Conservation (phyloP, 371 early-diverging fungal genomes). For the Gilbertella persicaria region DNA sequence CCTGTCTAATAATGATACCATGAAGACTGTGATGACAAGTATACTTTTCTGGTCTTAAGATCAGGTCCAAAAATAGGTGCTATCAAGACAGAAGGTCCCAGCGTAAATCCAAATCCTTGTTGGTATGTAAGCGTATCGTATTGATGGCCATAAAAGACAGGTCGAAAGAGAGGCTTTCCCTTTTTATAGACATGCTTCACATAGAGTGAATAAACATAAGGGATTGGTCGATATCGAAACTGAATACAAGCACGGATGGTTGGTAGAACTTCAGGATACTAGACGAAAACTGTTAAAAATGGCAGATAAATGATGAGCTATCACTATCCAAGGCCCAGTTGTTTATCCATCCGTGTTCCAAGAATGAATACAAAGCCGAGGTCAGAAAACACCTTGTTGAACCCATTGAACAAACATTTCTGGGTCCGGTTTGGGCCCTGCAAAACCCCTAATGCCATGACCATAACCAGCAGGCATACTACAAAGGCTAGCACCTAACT, state of each 20-base stretch:
- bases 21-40: slow-evolving; percentile 34
- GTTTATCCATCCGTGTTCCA: slow-evolving; percentile 57
- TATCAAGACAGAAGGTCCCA: slow-evolving; percentile 54
- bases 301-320: too few species aligned
- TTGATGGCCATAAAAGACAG: slow-evolving; percentile 56
- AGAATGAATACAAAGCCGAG: slow-evolving; percentile 65
- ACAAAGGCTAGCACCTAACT: slow-evolving; percentile 50
- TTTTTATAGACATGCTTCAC: slow-evolving; percentile 30
- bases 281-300: too few species aligned
- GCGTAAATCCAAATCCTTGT: slow-evolving; percentile 57
- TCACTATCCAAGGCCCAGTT: slow-evolving; percentile 68
- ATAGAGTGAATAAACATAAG: slow-evolving; percentile 57
- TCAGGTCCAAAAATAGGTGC: slow-evolving; percentile 50
- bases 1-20: slow-evolving; percentile 51
- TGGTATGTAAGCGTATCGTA: slow-evolving; percentile 42
- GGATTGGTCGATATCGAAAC: slow-evolving; percentile 56
- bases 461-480: slow-evolving; percentile 56
- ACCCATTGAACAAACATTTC: slow-evolving; percentile 69
- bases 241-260: slow-evolving; percentile 57
- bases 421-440: slow-evolving; percentile 55
- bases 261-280: slow-evolving; percentile 47
- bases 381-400: slow-evolving; percentile 63
- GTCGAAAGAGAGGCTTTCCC: slow-evolving; percentile 57
- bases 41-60: slow-evolving; percentile 27
- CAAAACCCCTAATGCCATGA: slow-evolving; percentile 68